These are phyloP conservation scores for Teunomyces stri DNA, from an alignment of 805 yeast genomes.

Conservation along the genomic window DNA sequence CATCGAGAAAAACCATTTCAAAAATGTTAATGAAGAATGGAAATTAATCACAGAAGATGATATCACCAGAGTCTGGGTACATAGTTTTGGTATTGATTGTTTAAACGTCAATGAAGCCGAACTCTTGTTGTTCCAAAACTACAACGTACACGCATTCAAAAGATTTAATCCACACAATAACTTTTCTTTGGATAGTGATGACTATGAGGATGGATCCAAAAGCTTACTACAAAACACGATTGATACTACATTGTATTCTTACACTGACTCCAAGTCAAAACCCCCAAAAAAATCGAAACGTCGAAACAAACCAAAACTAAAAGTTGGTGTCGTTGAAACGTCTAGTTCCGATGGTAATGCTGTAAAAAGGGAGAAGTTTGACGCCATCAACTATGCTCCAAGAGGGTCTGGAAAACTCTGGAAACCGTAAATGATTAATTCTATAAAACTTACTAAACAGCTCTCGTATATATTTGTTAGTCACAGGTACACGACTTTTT, in stretches of 20 bases:
- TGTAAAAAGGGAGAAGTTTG: conserved; percentile 43
- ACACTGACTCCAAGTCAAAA: conserved; percentile 6
- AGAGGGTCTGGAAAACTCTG: conserved; percentile 61
- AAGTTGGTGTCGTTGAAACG: conserved; percentile 2
- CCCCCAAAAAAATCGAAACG: conserved; percentile 3
- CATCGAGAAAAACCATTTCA: conserved; percentile 33
- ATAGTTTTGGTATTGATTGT: conserved; percentile 52
- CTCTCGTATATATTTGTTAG: background rate
- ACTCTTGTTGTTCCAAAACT: conserved; percentile 33
- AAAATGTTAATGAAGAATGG: conserved; percentile 43
- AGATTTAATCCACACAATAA: conserved; percentile 26
- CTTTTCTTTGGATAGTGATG: conserved; percentile 23
- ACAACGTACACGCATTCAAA: conserved; percentile 30
- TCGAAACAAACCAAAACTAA: background rate
- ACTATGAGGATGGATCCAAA: conserved; percentile 18
- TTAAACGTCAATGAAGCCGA: conserved; percentile 53
- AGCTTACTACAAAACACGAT: conserved; percentile 29
- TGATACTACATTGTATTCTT: conserved; percentile 31
- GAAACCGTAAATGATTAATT: conserved; percentile 39
- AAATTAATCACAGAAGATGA: conserved; percentile 60
- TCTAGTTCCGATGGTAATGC: conserved; percentile 12
- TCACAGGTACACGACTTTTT: conserved; percentile 1
- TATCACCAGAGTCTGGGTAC: conserved; percentile 51
- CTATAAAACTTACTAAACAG: no score
- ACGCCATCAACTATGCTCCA: conserved; percentile 54